Evolutionary conservation across 108 stramenopile species (phyloP), one percentile per base, ranked within the genome.

Genomic region (Cyclotella sp.): DNA sequence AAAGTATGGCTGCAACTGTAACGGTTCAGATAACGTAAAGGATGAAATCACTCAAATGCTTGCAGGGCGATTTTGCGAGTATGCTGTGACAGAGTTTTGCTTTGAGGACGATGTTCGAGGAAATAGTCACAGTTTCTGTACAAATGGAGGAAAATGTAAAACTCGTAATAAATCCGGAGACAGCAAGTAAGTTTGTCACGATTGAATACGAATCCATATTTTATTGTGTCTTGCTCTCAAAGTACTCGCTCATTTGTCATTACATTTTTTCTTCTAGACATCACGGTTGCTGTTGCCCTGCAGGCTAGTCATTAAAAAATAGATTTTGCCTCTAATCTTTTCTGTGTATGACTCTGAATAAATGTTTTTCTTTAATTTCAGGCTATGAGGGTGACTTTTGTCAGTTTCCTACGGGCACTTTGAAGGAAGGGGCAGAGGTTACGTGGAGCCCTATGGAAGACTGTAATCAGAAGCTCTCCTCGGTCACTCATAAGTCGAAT

Each of bases 41-140:
- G 72, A 61, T 63, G 73, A 73, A 64, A 67, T 66, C 19, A 43
- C 44, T 2, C 73, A 68, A 49, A 73, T 69, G 60, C 68, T 81
- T 52, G 79, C 73, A 5, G 79, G 79, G 14, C 45, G 79, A 29
- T 81, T 74, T 41, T 81, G 79, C 53, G 79, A 81, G 53, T 81
- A 74, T 57, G 79, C 73, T 15, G 79, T 81, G 0, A 81, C 79
- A n/a, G 79, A 81, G 29, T 81, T 81, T 64, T 81, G 79, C 24
- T 63, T 68, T 11, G 60, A 63, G 41, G 68, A 81, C 46, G 51
- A 52, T 10, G 49, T 12, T 24, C 55, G 29, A 15, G 68, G 79
- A n/a, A 58, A 72, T 24, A 60, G 44, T 40, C 73, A 72, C 34
- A 58, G 71, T 8, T 81, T 73, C 52, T 81, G 79, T 44, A 74